phyloP scores from a whole-genome alignment of 208 protist species.

The Phytomonas sp. region DNA sequence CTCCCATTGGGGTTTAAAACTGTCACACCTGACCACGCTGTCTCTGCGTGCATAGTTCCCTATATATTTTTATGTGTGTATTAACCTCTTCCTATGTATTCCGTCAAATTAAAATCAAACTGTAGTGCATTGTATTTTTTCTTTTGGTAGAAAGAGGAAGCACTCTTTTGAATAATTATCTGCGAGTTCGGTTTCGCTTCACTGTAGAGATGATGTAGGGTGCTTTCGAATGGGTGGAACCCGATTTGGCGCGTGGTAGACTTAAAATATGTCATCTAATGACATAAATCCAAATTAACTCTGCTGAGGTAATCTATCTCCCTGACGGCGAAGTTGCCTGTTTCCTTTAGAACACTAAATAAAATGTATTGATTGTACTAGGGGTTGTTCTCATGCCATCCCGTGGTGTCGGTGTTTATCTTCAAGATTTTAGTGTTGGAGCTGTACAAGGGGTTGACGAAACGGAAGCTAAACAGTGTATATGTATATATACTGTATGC shows the following conservation, averaged over 20 bases:
- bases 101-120: not conserved
- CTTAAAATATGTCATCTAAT: not conserved
- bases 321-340: not conserved
- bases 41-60: not conserved
- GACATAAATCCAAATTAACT: not conserved
- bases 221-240: not conserved
- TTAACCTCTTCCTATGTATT: constrained; percentile 5
- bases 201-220: not conserved
- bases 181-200: not conserved
- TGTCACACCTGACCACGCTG: not conserved
- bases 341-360: not conserved
- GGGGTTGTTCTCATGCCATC: not conserved
- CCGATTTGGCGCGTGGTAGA: not conserved
- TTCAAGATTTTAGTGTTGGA: not conserved
- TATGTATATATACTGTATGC: not conserved
- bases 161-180: not conserved
- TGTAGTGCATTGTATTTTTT: not conserved
- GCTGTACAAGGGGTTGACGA: not conserved
- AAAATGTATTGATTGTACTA: not conserved
- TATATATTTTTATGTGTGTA: constrained; percentile 7
- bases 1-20: not conserved
- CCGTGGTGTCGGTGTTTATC: not conserved
- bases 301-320: not conserved
- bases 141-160: not conserved
- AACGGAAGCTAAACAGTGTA: not conserved